phyloP scores from a whole-genome alignment of 768 basidiomycete genomes.

The Tulasnella calospora region DNA sequence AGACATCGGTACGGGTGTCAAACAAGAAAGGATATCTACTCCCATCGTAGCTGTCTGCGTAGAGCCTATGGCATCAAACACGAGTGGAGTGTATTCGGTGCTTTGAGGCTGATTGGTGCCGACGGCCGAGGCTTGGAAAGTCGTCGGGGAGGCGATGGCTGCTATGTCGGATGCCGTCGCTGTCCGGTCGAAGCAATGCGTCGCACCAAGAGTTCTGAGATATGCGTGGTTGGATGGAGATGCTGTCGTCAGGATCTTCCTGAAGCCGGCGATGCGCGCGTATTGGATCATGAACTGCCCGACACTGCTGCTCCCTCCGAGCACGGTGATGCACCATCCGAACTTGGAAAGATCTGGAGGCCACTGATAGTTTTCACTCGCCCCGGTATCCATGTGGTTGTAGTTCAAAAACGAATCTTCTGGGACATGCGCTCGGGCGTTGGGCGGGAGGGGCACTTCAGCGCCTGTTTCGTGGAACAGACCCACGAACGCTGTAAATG shows the following conservation, averaged over 20 bases:
- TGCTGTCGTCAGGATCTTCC: slow-evolving; percentile 15
- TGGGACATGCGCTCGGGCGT: background rate
- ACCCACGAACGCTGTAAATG: slow-evolving; percentile 7
- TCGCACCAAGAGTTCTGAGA: slow-evolving; percentile 24
- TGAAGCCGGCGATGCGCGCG: slow-evolving; percentile 25
- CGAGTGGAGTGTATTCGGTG: background rate
- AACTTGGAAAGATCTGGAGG: background rate
- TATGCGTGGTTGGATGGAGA: slow-evolving; percentile 16
- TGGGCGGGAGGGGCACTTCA: background rate
- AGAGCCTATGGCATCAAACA: slow-evolving; percentile 10
- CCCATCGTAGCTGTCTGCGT: background rate
- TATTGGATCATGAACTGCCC: slow-evolving; percentile 26
- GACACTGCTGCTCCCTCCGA: slow-evolving; percentile 22
- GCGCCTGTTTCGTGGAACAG: slow-evolving; percentile 23
- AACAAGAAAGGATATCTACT: background rate
- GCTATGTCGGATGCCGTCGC: slow-evolving; percentile 5
- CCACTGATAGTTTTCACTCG: background rate
- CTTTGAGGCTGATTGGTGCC: background rate
- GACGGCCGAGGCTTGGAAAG: background rate
- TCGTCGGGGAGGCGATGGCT: background rate
- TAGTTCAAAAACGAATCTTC: background rate
- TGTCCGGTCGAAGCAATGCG: slow-evolving; percentile 12
- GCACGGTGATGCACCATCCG: slow-evolving; percentile 14
- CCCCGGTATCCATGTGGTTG: background rate
- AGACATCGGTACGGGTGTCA: background rate